Evolutionary conservation across 2,329 filamentous ascomycete species (phyloP).

Genomic region (Herpotrichia juniperi): DNA sequence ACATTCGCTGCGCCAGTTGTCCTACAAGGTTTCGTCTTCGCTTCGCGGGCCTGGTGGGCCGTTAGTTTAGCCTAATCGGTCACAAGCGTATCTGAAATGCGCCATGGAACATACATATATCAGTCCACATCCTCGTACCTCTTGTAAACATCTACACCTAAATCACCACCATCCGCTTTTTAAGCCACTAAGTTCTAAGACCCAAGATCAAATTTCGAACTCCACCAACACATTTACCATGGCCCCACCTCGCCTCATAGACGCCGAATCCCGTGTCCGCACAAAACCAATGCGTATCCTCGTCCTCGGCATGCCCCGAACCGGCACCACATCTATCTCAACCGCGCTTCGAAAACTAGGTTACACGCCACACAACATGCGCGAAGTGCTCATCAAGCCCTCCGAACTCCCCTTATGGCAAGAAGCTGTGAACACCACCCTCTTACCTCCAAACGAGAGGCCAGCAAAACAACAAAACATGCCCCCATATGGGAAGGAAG

Average conservation of each 20-base stretch:
- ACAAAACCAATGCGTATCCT: conserved; percentile 76
- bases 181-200: not conserved
- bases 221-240: conserved; percentile 34
- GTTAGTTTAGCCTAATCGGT: conserved; percentile 33
- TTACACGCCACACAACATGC: conserved; percentile 34
- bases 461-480: conserved; percentile 12
- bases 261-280: conserved; percentile 68
- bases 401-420: conserved; percentile 31
- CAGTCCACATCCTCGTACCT: not conserved
- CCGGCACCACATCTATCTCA: conserved; percentile 65
- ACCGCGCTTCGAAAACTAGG: conserved; percentile 52
- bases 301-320: conserved; percentile 71
- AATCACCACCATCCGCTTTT: not conserved
- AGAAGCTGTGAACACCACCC: conserved; percentile 34
- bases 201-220: not conserved
- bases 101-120: not conserved
- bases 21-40: conserved; percentile 4
- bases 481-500: conserved; percentile 36
- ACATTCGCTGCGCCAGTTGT: not conserved
- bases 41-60: conserved; percentile 24
- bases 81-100: not conserved
- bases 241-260: conserved; percentile 53
- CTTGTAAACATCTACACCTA: not conserved
- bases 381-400: conserved; percentile 22
- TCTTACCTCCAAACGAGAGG: conserved; percentile 21